These are phyloP conservation scores for Chalciporus chontae DNA, from an alignment of 768 basidiomycete species.

Conservation along the genomic window DNA sequence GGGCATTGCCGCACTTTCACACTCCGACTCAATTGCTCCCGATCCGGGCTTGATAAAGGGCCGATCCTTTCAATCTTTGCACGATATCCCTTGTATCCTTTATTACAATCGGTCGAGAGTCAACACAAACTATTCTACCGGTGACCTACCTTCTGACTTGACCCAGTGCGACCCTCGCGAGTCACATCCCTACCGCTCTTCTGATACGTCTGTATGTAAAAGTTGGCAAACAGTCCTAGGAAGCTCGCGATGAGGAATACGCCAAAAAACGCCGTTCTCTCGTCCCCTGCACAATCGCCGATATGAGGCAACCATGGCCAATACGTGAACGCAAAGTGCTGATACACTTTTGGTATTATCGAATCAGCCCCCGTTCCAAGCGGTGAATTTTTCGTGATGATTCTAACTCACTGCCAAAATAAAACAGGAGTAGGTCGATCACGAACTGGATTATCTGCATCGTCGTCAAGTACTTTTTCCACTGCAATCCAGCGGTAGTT, in stretches of 20 bases:
- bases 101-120: no score
- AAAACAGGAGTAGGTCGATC: conserved; percentile 17
- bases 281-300: conserved; percentile 25
- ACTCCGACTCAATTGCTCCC: conserved; percentile 22
- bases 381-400: background rate
- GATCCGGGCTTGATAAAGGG: no score
- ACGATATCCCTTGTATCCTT: no score
- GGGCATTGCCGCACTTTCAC: conserved; percentile 17
- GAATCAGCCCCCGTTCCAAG: background rate
- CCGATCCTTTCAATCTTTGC: no score
- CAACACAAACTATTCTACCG: no score
- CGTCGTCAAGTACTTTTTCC: conserved; percentile 26
- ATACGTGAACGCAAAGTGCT: conserved; percentile 26
- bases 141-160: no score
- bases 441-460: conserved; percentile 28
- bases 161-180: background rate
- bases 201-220: conserved; percentile 24
- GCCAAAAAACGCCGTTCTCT: conserved; percentile 14
- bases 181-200: background rate
- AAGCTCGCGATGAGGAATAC: conserved; percentile 17
- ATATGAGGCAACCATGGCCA: conserved; percentile 22
- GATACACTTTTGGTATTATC: conserved; percentile 25
- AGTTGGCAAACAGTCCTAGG: conserved; percentile 22
- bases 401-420: conserved; percentile 23
- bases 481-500: conserved; percentile 10